Base-by-base conservation (phyloP, 1,139 yeast genomes). In the Scheffersomyces illinoinensis region DNA sequence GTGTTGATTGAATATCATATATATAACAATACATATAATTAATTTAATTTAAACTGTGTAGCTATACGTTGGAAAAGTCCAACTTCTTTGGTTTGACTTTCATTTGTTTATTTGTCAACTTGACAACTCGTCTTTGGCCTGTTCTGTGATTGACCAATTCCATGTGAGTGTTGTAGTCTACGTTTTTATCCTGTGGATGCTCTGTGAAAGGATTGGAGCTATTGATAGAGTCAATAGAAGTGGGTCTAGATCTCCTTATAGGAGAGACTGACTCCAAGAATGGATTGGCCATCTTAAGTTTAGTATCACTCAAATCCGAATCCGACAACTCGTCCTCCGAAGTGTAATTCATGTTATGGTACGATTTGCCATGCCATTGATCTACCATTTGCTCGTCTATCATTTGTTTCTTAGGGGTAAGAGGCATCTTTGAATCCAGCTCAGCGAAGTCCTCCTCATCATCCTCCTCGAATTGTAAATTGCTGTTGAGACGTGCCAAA, bases 11-110 rank as follows among this genome's bases (percentile, higher is more conserved):
- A 48, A 55, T 52, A 64, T 52, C 54, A 54, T 55, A 56, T 52
- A 33, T 23, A 54, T 54, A 19, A 50, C 39, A 54, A 23, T 21
- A 56, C 43, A 33, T 56, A 53, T 20, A 55, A 48, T 55, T 39
- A 21, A 48, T 48, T 48, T 5, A 18, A 48, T 20, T 20, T 48
- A 48, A 19, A 19, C 21, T 48, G 50, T n/a, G 21, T 20, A 8
- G 21, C 21, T 48, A 48, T 20, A 19, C 50, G 17, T 20, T 20
- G 18, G 71, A 59, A 64, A 78, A 78, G 60, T 75, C 76, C 66
- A 80, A 73, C 61, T 75, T 78, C 64, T 76, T 78, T 23, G 84
- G 85, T 61, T 75, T 75, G 53, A 79, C 74, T 54, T 70, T 71
- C 61, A 70, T 71, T 61, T 80, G 83, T 49, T 72, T 73, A 12